Conservation (phyloP, 495 filamentous ascomycete genomes). For the Aspergillus sclerotiicarbonarius region DNA sequence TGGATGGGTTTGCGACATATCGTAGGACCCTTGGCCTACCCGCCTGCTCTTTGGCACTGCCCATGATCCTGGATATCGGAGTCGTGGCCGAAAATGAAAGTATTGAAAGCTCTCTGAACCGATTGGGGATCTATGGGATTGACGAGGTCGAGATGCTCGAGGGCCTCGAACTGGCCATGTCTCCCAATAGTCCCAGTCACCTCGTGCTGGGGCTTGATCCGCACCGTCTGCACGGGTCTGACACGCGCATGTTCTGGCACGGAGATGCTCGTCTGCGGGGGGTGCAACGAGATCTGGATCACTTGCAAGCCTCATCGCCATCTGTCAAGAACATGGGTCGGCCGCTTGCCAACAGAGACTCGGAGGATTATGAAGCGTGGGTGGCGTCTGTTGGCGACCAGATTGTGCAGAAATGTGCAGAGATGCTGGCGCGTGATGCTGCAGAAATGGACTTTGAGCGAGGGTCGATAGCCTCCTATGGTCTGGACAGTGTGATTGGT, state of each 20-base stretch:
- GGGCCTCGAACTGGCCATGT: background rate
- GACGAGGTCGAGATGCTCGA: background rate
- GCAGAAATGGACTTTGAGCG: background rate
- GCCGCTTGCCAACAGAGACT: too few species aligned
- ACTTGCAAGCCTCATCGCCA: too few species aligned
- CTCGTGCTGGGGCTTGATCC: background rate
- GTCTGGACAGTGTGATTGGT: background rate
- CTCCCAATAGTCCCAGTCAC: background rate
- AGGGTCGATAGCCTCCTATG: background rate
- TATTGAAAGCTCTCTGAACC: background rate
- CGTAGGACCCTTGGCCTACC: conserved; percentile 23
- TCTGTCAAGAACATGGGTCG: too few species aligned
- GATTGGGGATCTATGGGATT: background rate
- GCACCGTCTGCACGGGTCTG: background rate
- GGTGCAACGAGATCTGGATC: too few species aligned
- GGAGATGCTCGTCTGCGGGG: background rate
- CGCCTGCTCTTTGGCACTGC: conserved; percentile 11
- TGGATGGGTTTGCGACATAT: conserved; percentile 38
- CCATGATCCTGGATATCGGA: conserved; percentile 1
- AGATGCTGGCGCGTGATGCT: background rate
- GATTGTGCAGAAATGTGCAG: background rate
- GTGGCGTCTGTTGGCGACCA: background rate
- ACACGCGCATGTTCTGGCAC: background rate
- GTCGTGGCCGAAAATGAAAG: conserved; percentile 1
- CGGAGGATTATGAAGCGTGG: too few species aligned